Evolutionary conservation across 192 early-diverging fungal species (phyloP).

Genomic region (Obelidium mucronatum): DNA sequence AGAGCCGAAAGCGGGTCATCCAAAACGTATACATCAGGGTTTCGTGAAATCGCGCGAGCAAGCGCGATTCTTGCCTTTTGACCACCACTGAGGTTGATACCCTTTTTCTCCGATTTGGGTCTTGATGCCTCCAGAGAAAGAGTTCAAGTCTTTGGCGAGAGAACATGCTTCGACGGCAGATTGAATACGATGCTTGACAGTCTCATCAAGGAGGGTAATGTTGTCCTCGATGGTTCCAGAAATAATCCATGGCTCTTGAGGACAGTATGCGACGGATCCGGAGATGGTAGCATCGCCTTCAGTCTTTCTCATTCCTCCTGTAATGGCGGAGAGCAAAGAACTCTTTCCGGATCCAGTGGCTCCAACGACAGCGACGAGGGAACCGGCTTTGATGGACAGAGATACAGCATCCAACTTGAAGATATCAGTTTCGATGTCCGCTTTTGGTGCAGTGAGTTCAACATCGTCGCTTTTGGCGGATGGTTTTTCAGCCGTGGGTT

Average conservation of each 20-base stretch:
- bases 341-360: constrained; percentile 49
- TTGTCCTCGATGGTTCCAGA: constrained; percentile 78
- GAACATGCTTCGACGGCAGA: constrained; percentile 73
- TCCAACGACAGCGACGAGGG: constrained; percentile 34
- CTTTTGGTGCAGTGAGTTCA: not conserved
- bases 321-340: constrained; percentile 42
- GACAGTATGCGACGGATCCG: constrained; percentile 38
- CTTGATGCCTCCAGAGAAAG: constrained; percentile 76
- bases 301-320: constrained; percentile 47
- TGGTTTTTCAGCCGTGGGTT: constrained; percentile 6
- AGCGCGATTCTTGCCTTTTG: constrained; percentile 77
- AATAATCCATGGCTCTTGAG: constrained; percentile 48
- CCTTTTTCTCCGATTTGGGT: constrained; percentile 90
- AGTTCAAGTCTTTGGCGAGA: constrained; percentile 75
- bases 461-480: not conserved
- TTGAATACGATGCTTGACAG: not conserved
- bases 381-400: constrained; percentile 3
- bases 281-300: constrained; percentile 27
- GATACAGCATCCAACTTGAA: constrained; percentile 5
- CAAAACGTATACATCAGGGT: constrained; percentile 73
- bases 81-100: constrained; percentile 91
- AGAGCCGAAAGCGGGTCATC: constrained; percentile 67
- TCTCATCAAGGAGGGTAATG: constrained; percentile 41
- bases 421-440: not conserved
- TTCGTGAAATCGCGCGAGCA: constrained; percentile 61